These are phyloP conservation scores for Teunomyces gatunensis DNA, from an alignment of 805 yeast species.

Conservation along the genomic window DNA sequence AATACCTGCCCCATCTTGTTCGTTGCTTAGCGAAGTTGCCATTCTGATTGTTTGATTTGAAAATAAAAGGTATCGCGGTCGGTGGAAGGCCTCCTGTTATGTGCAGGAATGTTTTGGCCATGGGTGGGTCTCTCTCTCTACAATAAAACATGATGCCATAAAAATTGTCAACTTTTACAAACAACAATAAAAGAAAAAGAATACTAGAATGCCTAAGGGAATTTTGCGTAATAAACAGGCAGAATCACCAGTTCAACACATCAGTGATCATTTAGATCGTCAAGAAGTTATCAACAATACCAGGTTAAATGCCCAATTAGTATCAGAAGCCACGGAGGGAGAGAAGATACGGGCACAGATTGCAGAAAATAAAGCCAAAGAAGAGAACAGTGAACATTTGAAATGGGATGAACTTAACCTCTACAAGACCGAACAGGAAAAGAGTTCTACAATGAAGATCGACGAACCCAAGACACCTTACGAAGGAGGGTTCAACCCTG, in stretches of 20 bases:
- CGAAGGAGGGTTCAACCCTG: constrained; percentile 83
- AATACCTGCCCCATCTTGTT: constrained; percentile 78
- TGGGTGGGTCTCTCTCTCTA: background rate
- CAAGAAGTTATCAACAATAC: constrained; percentile 80
- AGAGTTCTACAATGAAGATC: constrained; percentile 72
- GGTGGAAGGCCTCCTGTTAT: background rate
- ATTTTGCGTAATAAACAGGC: constrained; percentile 50
- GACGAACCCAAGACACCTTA: constrained; percentile 97
- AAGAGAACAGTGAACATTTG: constrained; percentile 35
- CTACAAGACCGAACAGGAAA: constrained; percentile 68
- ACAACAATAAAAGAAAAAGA: background rate
- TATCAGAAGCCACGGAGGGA: constrained; percentile 35
- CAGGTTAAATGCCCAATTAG: constrained; percentile 61
- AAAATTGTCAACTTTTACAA: too few relatives aligned
- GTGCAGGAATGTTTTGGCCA: background rate
- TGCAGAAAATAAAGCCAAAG: constrained; percentile 26
- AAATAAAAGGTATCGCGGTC: background rate
- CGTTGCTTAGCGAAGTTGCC: background rate
- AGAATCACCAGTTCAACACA: constrained; percentile 1
- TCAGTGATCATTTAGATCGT: constrained; percentile 44
- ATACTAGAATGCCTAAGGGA: constrained; percentile 30
- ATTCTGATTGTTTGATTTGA: background rate
- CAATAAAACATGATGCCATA: constrained; percentile 2
- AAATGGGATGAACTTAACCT: constrained; percentile 86
- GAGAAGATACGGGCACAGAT: constrained; percentile 47